phyloP scores from a whole-genome alignment of 306 rosid genomes.

The Nissolia schottii region DNA sequence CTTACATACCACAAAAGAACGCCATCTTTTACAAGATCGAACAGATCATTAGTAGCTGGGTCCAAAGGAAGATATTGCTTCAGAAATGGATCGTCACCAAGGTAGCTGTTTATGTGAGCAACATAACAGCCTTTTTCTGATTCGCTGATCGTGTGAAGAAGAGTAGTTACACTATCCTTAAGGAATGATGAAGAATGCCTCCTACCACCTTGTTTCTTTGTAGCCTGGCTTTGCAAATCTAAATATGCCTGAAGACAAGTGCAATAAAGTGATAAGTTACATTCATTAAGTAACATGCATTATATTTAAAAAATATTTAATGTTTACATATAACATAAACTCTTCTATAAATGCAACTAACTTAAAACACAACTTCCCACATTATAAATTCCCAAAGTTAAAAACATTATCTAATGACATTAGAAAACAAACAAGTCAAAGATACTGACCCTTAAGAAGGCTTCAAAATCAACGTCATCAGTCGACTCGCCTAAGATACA shows the following conservation, averaged over 20 bases:
- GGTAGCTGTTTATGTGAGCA: constrained; percentile 89
- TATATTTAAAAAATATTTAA: constrained; percentile 12
- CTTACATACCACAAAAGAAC: constrained; percentile 81
- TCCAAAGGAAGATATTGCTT: constrained; percentile 79
- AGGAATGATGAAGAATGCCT: constrained; percentile 80
- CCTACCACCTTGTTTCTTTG: constrained; percentile 49
- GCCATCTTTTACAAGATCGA: constrained; percentile 81
- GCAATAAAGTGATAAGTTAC: constrained; percentile 10
- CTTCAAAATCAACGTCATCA: constrained; percentile 79
- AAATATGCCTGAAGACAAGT: constrained; percentile 57
- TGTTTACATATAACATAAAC: constrained; percentile 6
- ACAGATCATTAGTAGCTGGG: constrained; percentile 61
- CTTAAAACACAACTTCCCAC: not conserved
- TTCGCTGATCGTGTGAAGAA: constrained; percentile 87
- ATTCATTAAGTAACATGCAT: constrained; percentile 5
- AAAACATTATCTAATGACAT: not conserved
- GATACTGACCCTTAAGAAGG: constrained; percentile 70
- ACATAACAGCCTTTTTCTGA: constrained; percentile 84
- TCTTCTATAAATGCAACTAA: constrained; percentile 2
- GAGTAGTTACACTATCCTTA: constrained; percentile 81
- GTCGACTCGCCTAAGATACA: constrained; percentile 51
- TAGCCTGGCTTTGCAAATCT: constrained; percentile 60
- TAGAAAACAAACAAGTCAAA: not conserved
- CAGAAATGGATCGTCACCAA: constrained; percentile 86
- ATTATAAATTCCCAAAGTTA: not conserved